Conservation (phyloP, 78 protist species). For the Dictyostelium intermedium region DNA sequence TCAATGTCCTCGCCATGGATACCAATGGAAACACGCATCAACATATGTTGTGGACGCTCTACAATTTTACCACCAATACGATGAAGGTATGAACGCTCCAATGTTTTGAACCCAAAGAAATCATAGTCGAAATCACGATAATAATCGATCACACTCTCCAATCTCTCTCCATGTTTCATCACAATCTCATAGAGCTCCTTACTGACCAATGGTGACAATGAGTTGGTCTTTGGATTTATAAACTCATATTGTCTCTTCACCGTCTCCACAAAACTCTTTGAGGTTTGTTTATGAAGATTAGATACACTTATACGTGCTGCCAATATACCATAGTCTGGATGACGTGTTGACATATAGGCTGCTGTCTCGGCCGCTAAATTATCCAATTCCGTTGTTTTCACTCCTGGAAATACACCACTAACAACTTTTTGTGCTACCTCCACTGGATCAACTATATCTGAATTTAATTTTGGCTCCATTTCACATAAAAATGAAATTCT, state of each 20-base stretch:
- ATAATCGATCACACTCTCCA: slow-evolving; percentile 90
- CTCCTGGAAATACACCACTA: slow-evolving; percentile 90
- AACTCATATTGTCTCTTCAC: slow-evolving; percentile 79
- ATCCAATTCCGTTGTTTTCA: slow-evolving; percentile 93
- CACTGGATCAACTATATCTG: slow-evolving; percentile 85
- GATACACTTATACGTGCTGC: slow-evolving; percentile 98
- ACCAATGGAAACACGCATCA: slow-evolving; percentile 98
- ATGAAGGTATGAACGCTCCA: slow-evolving; percentile 93
- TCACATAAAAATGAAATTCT: slow-evolving; percentile 87
- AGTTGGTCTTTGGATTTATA: slow-evolving; percentile 84
- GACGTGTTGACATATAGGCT: slow-evolving; percentile 93
- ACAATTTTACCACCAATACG: slow-evolving; percentile 80
- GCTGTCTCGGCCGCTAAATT: slow-evolving; percentile 97
- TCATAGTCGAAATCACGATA: slow-evolving; percentile 95
- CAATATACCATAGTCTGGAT: slow-evolving; percentile 97
- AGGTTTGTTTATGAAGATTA: slow-evolving; percentile 96
- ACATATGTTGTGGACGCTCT: slow-evolving; percentile 99
- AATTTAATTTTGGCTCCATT: slow-evolving; percentile 88
- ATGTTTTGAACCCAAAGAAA: slow-evolving; percentile 97
- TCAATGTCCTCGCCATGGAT: slow-evolving; percentile 92
- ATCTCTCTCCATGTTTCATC: slow-evolving; percentile 70
- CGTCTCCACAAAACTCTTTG: slow-evolving; percentile 78
- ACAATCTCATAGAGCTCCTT: slow-evolving; percentile 85
- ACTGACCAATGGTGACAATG: slow-evolving; percentile 90
- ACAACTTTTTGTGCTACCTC: slow-evolving; percentile 90